These are phyloP conservation scores for Flaveria brownii DNA, from an alignment of 129 eudicot species.

Conservation along the genomic window DNA sequence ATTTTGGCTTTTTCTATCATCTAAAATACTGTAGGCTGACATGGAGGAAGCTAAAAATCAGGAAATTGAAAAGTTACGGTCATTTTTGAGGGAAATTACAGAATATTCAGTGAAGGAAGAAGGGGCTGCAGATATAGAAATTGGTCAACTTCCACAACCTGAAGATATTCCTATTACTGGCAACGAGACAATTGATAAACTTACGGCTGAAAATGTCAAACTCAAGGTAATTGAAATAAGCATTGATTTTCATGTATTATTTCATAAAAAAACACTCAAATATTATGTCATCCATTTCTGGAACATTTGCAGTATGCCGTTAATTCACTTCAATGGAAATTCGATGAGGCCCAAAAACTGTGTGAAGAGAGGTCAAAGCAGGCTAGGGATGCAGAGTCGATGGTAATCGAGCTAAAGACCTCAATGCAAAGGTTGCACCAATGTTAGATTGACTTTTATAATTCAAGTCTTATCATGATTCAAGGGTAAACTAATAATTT, in stretches of 20 bases:
- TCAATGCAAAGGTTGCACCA: slow-evolving; percentile 64
- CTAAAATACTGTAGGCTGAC: slow-evolving; percentile 44
- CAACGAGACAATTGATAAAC: slow-evolving; percentile 48
- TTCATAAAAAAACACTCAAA: not conserved
- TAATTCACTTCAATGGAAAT: slow-evolving; percentile 59
- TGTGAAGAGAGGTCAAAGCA: slow-evolving; percentile 69
- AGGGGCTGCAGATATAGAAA: slow-evolving; percentile 44
- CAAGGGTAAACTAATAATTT: slow-evolving; percentile 24
- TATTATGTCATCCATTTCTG: not conserved
- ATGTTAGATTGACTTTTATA: slow-evolving; percentile 27
- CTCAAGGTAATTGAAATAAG: slow-evolving; percentile 37
- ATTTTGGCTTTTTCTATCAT: slow-evolving; percentile 3
- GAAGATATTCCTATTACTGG: slow-evolving; percentile 54
- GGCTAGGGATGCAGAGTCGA: slow-evolving; percentile 66
- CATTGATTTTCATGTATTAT: not conserved
- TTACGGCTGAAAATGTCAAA: slow-evolving; percentile 58
- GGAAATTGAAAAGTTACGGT: slow-evolving; percentile 55
- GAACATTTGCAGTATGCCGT: slow-evolving; percentile 49
- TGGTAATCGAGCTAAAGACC: slow-evolving; percentile 71
- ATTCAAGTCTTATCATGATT: slow-evolving; percentile 17
- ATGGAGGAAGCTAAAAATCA: slow-evolving; percentile 63
- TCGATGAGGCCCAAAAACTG: slow-evolving; percentile 58
- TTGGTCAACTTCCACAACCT: slow-evolving; percentile 43
- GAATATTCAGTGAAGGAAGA: slow-evolving; percentile 53
- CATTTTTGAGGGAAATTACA: slow-evolving; percentile 50